Evolutionary conservation across 2,329 filamentous ascomycete species (phyloP).

Genomic region (Alternaria metachromatica): DNA sequence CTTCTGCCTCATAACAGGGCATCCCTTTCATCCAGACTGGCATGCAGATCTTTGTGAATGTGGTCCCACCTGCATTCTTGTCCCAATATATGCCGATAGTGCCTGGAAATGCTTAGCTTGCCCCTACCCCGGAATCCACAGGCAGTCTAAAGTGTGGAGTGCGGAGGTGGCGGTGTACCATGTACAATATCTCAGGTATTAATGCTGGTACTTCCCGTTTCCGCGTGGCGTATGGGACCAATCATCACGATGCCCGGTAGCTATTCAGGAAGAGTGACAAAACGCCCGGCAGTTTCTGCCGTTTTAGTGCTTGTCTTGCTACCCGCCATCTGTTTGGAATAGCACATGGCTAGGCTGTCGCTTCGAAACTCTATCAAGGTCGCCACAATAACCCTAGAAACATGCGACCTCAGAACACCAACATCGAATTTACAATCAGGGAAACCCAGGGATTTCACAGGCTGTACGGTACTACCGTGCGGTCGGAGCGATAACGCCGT

Average conservation of each 20-base stretch:
- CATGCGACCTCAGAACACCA: neutral
- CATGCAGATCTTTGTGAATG: constrained; percentile 15
- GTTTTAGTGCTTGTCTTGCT: neutral
- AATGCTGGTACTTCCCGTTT: neutral
- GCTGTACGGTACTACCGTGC: neutral
- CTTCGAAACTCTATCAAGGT: neutral
- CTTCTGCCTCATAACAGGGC: neutral
- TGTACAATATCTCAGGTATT: neutral
- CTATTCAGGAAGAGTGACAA: neutral
- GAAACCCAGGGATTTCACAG: neutral
- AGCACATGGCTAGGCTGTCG: neutral
- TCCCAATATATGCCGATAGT: constrained; percentile 30
- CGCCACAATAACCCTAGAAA: neutral
- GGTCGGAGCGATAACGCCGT: constrained; percentile 26
- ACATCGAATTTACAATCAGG: neutral
- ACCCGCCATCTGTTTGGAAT: neutral
- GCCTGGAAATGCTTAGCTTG: constrained; percentile 18
- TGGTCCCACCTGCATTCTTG: neutral
- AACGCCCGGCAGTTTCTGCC: neutral
- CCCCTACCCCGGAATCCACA: constrained; percentile 21
- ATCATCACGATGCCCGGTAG: neutral
- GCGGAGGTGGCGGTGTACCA: constrained; percentile 20
- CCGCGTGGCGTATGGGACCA: neutral
- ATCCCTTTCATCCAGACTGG: constrained; percentile 1
- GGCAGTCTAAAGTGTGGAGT: constrained; percentile 27